phyloP scores from a whole-genome alignment of 257 asterid genomes.

The Solanum clarkiae region DNA sequence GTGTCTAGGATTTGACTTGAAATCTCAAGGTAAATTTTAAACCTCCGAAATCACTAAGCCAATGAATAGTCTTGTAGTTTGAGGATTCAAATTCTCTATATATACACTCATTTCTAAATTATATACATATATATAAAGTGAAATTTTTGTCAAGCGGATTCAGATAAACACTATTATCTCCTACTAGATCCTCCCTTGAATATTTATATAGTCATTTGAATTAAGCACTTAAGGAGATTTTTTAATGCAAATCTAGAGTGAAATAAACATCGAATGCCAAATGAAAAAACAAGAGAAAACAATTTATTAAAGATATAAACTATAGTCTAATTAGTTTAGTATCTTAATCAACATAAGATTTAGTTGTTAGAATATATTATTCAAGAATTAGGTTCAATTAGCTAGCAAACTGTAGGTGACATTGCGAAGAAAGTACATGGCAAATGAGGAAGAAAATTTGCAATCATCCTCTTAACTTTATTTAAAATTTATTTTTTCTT shows the following conservation, averaged over 20 bases:
- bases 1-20: too few relatives aligned
- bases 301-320: neutral
- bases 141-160: too few relatives aligned
- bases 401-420: slow-evolving; percentile 3
- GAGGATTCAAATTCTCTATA: too few relatives aligned
- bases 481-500: slow-evolving; percentile 22
- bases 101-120: too few relatives aligned
- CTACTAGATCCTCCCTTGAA: neutral
- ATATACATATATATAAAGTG: too few relatives aligned
- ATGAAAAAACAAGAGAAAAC: neutral
- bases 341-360: neutral
- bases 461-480: slow-evolving; percentile 31
- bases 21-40: too few relatives aligned
- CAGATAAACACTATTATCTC: too few relatives aligned
- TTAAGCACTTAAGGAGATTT: neutral
- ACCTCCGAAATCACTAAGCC: too few relatives aligned
- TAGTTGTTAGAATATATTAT: neutral
- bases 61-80: too few relatives aligned
- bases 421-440: slow-evolving; percentile 52
- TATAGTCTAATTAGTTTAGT: neutral
- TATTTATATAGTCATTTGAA: neutral
- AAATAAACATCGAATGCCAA: too few relatives aligned
- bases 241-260: neutral
- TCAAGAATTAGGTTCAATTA: neutral
- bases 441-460: slow-evolving; percentile 23